phyloP scores from a whole-genome alignment of 179 eudicot species.

The Carnegiea gigantea region DNA sequence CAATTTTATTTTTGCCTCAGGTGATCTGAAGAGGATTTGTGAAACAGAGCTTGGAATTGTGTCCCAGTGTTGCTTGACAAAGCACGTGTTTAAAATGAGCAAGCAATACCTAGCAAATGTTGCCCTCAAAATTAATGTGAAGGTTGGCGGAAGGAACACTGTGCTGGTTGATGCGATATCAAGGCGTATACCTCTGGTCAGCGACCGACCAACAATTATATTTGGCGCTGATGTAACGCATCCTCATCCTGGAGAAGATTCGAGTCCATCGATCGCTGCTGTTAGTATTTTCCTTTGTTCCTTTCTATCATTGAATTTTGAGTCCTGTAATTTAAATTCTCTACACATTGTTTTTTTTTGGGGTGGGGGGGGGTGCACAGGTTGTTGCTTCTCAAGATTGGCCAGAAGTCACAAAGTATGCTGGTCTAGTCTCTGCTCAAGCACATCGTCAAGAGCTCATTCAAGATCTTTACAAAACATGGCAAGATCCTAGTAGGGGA shows the following conservation, averaged over 20 bases:
- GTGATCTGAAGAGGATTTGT: slow-evolving; percentile 82
- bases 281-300: slow-evolving; percentile 33
- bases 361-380: slow-evolving; percentile 29
- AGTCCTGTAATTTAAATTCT: not conserved
- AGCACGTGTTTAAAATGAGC: slow-evolving; percentile 67
- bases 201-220: slow-evolving; percentile 75
- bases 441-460: slow-evolving; percentile 88
- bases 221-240: slow-evolving; percentile 99
- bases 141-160: slow-evolving; percentile 92
- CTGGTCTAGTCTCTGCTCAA: slow-evolving; percentile 90
- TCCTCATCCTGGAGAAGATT: slow-evolving; percentile 94
- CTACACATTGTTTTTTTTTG: not conserved
- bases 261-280: slow-evolving; percentile 94
- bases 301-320: not conserved
- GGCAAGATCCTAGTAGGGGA: slow-evolving; percentile 74
- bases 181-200: slow-evolving; percentile 78
- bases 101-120: slow-evolving; percentile 88
- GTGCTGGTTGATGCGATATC: slow-evolving; percentile 81
- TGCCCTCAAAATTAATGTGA: slow-evolving; percentile 81
- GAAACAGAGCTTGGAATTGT: slow-evolving; percentile 93
- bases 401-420: slow-evolving; percentile 94
- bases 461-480: slow-evolving; percentile 70
- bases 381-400: slow-evolving; percentile 98
- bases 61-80: slow-evolving; percentile 85
- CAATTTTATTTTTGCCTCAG: slow-evolving; percentile 33